phyloP scores from a whole-genome alignment of 805 yeast species.

The Starmerella apis region DNA sequence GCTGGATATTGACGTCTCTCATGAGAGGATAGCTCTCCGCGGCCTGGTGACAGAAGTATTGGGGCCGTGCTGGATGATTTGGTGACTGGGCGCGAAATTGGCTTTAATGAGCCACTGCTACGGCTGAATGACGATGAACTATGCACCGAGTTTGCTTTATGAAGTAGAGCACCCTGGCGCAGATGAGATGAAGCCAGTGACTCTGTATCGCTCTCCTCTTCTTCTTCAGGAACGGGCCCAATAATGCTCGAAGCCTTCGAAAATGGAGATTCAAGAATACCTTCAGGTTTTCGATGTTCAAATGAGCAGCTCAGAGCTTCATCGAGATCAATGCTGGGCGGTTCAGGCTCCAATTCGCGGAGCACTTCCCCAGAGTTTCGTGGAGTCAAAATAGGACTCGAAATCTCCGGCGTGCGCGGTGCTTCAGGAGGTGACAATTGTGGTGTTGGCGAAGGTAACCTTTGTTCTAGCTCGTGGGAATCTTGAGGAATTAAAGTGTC shows the following conservation, averaged over 20 bases:
- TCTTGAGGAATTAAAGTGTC: slow-evolving; percentile 5
- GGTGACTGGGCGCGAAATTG: background rate
- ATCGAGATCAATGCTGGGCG: slow-evolving; percentile 24
- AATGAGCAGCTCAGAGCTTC: slow-evolving; percentile 25
- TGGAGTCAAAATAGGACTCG: slow-evolving; percentile 11
- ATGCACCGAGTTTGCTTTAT: slow-evolving; percentile 12
- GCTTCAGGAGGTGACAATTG: slow-evolving; percentile 4
- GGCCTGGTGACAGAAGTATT: background rate
- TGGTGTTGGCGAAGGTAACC: slow-evolving; percentile 5
- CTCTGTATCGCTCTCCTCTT: slow-evolving; percentile 14
- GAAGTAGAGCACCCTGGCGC: background rate
- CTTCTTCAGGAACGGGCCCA: slow-evolving; percentile 26
- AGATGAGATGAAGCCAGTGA: slow-evolving; percentile 12
- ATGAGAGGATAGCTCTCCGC: background rate
- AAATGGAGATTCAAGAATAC: slow-evolving; percentile 24
- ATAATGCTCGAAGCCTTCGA: slow-evolving; percentile 18
- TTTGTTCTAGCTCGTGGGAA: background rate
- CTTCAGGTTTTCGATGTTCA: slow-evolving; percentile 20
- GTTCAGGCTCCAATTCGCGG: slow-evolving; percentile 9
- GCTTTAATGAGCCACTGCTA: background rate
- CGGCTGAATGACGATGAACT: slow-evolving; percentile 7
- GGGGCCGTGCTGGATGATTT: background rate
- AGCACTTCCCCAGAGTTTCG: slow-evolving; percentile 11
- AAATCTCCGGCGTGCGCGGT: slow-evolving; percentile 7
- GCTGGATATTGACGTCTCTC: background rate